A percentile compares a stretch with the other conserved stretches of the same genome.
These are phyloP conservation scores for Acanthamoeba healyi DNA, from an alignment of 208 protist species.

Conservation along the genomic window DNA sequence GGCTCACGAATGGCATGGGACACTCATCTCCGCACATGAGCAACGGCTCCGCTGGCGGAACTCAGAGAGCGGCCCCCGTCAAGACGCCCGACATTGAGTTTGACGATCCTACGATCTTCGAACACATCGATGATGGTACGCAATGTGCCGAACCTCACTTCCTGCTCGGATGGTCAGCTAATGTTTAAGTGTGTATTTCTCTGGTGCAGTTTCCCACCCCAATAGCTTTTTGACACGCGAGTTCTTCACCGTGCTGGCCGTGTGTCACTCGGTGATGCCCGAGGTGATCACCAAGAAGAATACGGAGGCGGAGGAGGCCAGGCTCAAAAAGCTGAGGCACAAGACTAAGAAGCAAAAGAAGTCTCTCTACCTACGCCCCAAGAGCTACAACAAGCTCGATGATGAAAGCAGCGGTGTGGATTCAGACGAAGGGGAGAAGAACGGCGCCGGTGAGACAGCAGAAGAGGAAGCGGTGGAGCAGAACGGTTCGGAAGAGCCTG, in stretches of 20 bases:
- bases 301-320: slow-evolving; percentile 16
- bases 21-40: too few species aligned
- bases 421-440: neutral
- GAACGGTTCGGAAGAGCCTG: too few species aligned
- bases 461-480: neutral
- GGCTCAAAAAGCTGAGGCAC: slow-evolving; percentile 9
- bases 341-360: slow-evolving; percentile 11
- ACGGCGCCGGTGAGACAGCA: neutral
- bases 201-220: neutral
- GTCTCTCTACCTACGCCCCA: neutral
- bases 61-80: neutral
- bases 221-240: slow-evolving; percentile 9
- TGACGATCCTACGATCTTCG: slow-evolving; percentile 52
- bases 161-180: neutral
- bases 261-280: slow-evolving; percentile 84
- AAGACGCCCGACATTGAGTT: slow-evolving; percentile 53
- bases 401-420: neutral
- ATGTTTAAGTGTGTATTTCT: neutral
- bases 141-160: neutral
- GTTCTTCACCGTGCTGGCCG: slow-evolving; percentile 68
- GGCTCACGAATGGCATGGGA: neutral
- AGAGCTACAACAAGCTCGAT: slow-evolving; percentile 53
- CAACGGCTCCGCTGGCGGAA: neutral
- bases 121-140: slow-evolving; percentile 37
- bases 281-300: slow-evolving; percentile 68